Percentiles rank a stretch among this genome's conserved stretches.
Conservation (phyloP, 2,329 filamentous ascomycete species). For the Rhinocladiella similis region DNA sequence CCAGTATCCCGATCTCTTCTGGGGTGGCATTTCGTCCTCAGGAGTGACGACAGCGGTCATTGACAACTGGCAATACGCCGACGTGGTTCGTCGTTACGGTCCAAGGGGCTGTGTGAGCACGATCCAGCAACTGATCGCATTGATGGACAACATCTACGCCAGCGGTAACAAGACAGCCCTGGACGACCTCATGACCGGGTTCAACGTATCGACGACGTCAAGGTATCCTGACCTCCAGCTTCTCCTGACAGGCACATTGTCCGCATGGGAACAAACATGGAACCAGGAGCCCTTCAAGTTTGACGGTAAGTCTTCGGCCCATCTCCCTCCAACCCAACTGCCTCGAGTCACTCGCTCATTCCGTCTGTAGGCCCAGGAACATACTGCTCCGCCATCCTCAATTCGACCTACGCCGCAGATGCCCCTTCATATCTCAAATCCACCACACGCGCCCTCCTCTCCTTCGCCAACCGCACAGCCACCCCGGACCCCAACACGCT, state of each 20-base stretch:
- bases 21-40: constrained; percentile 75
- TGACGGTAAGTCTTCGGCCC: neutral
- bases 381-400: constrained; percentile 54
- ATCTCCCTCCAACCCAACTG: neutral
- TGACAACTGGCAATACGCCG: constrained; percentile 69
- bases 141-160: constrained; percentile 58
- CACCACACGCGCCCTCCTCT: neutral
- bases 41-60: constrained; percentile 75
- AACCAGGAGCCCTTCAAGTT: constrained; percentile 44
- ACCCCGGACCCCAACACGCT: neutral
- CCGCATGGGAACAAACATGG: constrained; percentile 52
- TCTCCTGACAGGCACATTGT: constrained; percentile 46
- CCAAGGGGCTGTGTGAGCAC: constrained; percentile 64
- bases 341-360: constrained; percentile 43
- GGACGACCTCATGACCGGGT: constrained; percentile 46
- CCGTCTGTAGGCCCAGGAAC: constrained; percentile 46
- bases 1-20: constrained; percentile 75
- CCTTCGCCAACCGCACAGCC: constrained; percentile 5
- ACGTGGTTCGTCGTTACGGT: constrained; percentile 56
- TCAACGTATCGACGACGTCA: constrained; percentile 39
- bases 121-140: constrained; percentile 60
- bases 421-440: constrained; percentile 34
- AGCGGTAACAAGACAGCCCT: constrained; percentile 44
- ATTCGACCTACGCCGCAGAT: constrained; percentile 43
- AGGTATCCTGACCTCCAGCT: constrained; percentile 39